A percentile compares a stretch with the other conserved stretches of the same genome.
Evolutionary conservation across 306 rosid genomes (phyloP).

Genomic region (Rosa multiflora): DNA sequence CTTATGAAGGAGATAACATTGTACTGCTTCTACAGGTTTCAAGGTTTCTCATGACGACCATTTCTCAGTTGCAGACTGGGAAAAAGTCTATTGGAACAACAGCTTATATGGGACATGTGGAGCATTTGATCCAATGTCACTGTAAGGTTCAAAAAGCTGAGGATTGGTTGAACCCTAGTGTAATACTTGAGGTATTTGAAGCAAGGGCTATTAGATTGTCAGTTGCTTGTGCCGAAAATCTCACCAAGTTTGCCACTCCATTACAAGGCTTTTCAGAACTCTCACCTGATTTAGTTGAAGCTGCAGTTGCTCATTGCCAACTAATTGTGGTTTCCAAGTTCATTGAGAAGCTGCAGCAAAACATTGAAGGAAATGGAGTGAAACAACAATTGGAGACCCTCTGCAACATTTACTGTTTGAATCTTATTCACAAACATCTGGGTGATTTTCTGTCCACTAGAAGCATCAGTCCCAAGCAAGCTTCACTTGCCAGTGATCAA

Average conservation of each 20-base stretch:
- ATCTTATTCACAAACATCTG: conserved; percentile 63
- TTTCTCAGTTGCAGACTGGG: conserved; percentile 65
- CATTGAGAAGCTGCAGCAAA: conserved; percentile 72
- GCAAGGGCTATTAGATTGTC: conserved; percentile 81
- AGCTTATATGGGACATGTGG: conserved; percentile 63
- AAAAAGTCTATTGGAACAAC: conserved; percentile 76
- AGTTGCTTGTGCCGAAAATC: conserved; percentile 63
- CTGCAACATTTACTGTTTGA: conserved; percentile 68
- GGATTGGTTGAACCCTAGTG: conserved; percentile 75
- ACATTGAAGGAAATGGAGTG: conserved; percentile 80
- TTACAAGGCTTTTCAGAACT: conserved; percentile 83
- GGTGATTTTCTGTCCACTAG: conserved; percentile 81
- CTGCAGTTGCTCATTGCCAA: conserved; percentile 84
- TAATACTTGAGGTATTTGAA: conserved; percentile 70
- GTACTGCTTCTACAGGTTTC: conserved; percentile 94
- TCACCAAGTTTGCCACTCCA: conserved; percentile 55
- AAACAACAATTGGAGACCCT: conserved; percentile 65
- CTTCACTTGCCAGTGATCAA: conserved; percentile 71
- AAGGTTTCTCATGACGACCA: conserved; percentile 78
- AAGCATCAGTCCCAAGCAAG: conserved; percentile 65
- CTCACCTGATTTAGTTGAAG: conserved; percentile 67
- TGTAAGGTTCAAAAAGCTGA: conserved; percentile 63
- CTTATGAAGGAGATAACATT: conserved; percentile 87
- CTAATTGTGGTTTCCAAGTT: conserved; percentile 87
- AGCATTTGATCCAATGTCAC: conserved; percentile 53